Conservation (phyloP, 352 stramenopile genomes). For the Globisporangium mamillatum region DNA sequence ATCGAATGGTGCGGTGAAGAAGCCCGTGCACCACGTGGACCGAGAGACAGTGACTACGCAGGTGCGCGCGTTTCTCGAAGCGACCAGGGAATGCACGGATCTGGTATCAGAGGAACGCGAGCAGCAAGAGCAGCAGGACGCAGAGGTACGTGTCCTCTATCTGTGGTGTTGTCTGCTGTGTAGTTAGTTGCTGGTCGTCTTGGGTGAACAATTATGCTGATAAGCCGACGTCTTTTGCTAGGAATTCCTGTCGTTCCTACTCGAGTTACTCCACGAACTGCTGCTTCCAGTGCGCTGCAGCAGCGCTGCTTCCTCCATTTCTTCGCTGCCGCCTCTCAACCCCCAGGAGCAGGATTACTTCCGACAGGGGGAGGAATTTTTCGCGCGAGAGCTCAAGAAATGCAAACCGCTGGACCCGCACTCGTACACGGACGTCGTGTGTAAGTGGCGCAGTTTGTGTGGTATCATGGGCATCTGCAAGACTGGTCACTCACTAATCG, state of each 20-base stretch:
- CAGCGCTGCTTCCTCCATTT: not conserved
- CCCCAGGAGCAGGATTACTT: conserved; percentile 20
- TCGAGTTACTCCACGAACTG: conserved; percentile 69
- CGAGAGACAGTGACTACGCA: conserved; percentile 16
- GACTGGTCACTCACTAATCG: not conserved
- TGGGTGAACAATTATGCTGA: not conserved
- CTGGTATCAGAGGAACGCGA: conserved; percentile 32
- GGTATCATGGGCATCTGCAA: not conserved
- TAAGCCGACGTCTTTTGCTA: conserved; percentile 1
- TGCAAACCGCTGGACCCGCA: conserved; percentile 33
- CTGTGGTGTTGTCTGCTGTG: not conserved
- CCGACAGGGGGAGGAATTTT: conserved; percentile 26
- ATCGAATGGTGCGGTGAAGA: not conserved
- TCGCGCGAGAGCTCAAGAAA: conserved; percentile 23
- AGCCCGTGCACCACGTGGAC: not conserved
- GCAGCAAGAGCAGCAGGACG: conserved; percentile 77
- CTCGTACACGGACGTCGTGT: conserved; percentile 58
- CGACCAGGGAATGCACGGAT: conserved; percentile 45
- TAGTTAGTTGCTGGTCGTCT: not conserved
- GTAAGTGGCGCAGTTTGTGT: conserved; percentile 28
- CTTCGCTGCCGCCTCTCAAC: not conserved
- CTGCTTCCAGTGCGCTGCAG: conserved; percentile 21
- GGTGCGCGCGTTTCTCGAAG: conserved; percentile 29
- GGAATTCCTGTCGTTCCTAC: conserved; percentile 70
- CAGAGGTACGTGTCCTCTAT: conserved; percentile 29